Conservation (phyloP, 2,329 filamentous ascomycete genomes). For the Penicillium sp. region DNA sequence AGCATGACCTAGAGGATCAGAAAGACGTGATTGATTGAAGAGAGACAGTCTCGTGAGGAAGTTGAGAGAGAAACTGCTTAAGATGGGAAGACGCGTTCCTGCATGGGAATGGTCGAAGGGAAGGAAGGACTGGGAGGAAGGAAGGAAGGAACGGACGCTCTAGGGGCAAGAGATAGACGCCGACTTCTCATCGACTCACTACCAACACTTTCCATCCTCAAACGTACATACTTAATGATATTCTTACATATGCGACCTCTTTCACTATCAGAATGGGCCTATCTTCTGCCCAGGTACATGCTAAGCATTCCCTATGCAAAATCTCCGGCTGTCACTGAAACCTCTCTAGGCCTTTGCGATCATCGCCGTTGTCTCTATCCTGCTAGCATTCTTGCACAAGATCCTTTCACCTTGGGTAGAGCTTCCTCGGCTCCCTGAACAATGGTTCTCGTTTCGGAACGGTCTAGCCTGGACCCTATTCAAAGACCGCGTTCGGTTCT, state of each 20-base stretch:
- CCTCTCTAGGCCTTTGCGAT: slow-evolving; percentile 6
- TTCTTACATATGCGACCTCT: slow-evolving; percentile 6
- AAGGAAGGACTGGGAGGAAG: neutral
- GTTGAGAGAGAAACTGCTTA: neutral
- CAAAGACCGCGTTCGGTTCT: slow-evolving; percentile 15
- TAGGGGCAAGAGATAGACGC: neutral
- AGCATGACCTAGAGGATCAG: neutral
- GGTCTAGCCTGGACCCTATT: slow-evolving; percentile 16
- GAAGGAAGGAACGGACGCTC: neutral
- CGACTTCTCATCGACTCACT: neutral
- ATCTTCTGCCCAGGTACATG: slow-evolving; percentile 9
- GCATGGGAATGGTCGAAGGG: neutral
- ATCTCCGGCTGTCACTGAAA: neutral
- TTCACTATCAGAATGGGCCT: slow-evolving; percentile 6
- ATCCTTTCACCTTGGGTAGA: slow-evolving; percentile 12
- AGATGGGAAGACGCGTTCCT: neutral
- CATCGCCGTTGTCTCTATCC: slow-evolving; percentile 3
- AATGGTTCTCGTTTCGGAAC: slow-evolving; percentile 17
- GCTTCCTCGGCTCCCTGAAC: slow-evolving; percentile 14
- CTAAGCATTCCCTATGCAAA: neutral
- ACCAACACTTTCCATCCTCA: neutral
- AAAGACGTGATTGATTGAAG: neutral
- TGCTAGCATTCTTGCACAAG: slow-evolving; percentile 11
- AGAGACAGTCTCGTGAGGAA: neutral
- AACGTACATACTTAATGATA: slow-evolving; percentile 4